Percentiles rank a stretch among this genome's conserved stretches.
Evolutionary conservation across 495 filamentous ascomycete species (phyloP).

Genomic region (Neurospora africana): DNA sequence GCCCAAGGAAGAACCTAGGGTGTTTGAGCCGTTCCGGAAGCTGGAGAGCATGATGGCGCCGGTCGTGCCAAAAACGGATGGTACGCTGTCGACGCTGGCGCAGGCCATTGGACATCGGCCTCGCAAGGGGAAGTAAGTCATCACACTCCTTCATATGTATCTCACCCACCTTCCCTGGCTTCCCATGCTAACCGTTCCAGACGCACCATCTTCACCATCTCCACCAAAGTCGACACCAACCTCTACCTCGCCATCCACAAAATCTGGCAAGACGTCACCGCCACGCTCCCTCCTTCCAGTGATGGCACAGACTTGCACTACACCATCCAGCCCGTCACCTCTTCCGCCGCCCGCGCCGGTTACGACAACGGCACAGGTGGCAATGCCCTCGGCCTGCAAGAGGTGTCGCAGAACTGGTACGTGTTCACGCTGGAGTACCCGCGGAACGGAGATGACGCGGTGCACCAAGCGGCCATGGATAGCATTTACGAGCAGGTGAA

Average conservation of each 20-base stretch:
- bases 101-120: background rate
- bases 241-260: slow-evolving; percentile 14
- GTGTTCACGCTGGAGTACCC: slow-evolving; percentile 6
- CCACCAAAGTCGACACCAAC: slow-evolving; percentile 15
- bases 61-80: slow-evolving; percentile 11
- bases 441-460: background rate
- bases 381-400: slow-evolving; percentile 42
- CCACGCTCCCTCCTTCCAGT: slow-evolving; percentile 8
- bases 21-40: background rate
- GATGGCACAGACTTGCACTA: slow-evolving; percentile 16
- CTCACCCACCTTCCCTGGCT: slow-evolving; percentile 2
- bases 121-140: slow-evolving; percentile 1
- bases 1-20: background rate
- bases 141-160: slow-evolving; percentile 6
- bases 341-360: slow-evolving; percentile 27
- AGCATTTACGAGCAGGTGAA: slow-evolving; percentile 2
- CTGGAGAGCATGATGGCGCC: slow-evolving; percentile 8
- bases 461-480: background rate
- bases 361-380: slow-evolving; percentile 33
- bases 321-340: slow-evolving; percentile 37
- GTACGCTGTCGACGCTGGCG: slow-evolving; percentile 9
- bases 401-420: slow-evolving; percentile 20
- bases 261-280: slow-evolving; percentile 13
- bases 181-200: slow-evolving; percentile 11
- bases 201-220: slow-evolving; percentile 19